These are phyloP conservation scores for Proliferodiscus dingleyae DNA, from an alignment of 2,329 filamentous ascomycete species.

Conservation along the genomic window DNA sequence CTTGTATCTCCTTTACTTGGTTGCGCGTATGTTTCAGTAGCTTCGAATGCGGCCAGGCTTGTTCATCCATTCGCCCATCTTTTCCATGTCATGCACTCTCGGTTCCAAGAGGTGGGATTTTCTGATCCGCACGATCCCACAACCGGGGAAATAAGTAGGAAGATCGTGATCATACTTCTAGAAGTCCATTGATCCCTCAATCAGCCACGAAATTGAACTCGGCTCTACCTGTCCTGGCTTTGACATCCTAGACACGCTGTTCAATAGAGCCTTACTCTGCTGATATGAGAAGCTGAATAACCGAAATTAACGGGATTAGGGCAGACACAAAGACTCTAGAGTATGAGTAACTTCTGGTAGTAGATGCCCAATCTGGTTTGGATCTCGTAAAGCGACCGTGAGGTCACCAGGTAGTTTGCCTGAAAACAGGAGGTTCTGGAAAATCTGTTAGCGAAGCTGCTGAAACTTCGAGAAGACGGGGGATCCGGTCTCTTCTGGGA, in stretches of 20 bases:
- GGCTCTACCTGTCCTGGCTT: background rate
- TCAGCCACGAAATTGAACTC: background rate
- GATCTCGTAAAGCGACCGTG: slow-evolving; percentile 71
- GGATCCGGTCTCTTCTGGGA: background rate
- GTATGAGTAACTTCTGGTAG: slow-evolving; percentile 66
- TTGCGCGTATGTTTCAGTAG: background rate
- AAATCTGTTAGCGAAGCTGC: slow-evolving; percentile 18
- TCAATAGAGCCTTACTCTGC: slow-evolving; percentile 2
- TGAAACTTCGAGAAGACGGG: background rate
- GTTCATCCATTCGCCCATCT: background rate
- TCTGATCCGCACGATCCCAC: too few species aligned
- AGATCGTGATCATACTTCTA: background rate
- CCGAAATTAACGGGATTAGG: slow-evolving; percentile 10
- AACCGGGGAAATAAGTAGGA: background rate
- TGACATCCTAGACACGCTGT: background rate
- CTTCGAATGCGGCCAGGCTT: background rate
- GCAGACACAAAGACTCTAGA: slow-evolving; percentile 44
- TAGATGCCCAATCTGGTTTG: slow-evolving; percentile 67
- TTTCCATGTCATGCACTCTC: background rate
- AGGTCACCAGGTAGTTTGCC: slow-evolving; percentile 64
- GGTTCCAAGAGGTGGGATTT: too few species aligned
- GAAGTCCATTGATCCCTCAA: background rate
- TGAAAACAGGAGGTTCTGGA: slow-evolving; percentile 44
- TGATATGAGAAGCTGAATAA: background rate
- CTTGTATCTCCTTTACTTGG: background rate